These are phyloP conservation scores for Logfia minima DNA, from an alignment of 129 eudicot genomes.

Conservation along the genomic window DNA sequence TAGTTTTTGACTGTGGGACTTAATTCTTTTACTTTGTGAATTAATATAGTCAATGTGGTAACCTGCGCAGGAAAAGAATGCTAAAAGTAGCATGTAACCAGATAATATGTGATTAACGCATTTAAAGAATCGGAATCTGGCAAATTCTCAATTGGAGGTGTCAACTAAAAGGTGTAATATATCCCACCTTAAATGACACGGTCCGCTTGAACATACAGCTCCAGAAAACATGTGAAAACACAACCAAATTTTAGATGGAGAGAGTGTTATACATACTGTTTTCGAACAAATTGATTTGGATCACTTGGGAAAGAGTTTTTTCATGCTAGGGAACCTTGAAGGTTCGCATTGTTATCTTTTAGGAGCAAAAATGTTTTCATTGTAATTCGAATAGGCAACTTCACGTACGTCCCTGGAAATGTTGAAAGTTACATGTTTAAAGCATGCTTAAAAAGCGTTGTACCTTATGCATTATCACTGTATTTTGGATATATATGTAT, in stretches of 20 bases:
- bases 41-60: neutral
- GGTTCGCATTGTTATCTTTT: too few relatives aligned
- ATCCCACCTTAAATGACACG: neutral
- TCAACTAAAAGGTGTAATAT: neutral
- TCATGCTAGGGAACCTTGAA: too few relatives aligned
- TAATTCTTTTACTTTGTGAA: too few relatives aligned
- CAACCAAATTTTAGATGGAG: neutral
- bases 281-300: too few relatives aligned
- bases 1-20: too few relatives aligned
- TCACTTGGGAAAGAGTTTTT: too few relatives aligned
- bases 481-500: neutral
- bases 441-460: too few relatives aligned
- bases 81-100: neutral
- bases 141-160: neutral
- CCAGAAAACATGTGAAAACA: neutral
- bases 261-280: neutral
- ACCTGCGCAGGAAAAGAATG: neutral
- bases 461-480: too few relatives aligned
- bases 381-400: neutral
- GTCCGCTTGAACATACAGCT: neutral
- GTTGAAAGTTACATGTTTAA: too few relatives aligned
- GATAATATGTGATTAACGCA: neutral
- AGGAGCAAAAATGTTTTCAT: neutral
- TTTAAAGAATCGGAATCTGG: neutral
- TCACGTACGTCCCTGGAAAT: too few relatives aligned